Base-by-base conservation (phyloP, 805 yeast species). In the Yarrowia alimentaria region DNA sequence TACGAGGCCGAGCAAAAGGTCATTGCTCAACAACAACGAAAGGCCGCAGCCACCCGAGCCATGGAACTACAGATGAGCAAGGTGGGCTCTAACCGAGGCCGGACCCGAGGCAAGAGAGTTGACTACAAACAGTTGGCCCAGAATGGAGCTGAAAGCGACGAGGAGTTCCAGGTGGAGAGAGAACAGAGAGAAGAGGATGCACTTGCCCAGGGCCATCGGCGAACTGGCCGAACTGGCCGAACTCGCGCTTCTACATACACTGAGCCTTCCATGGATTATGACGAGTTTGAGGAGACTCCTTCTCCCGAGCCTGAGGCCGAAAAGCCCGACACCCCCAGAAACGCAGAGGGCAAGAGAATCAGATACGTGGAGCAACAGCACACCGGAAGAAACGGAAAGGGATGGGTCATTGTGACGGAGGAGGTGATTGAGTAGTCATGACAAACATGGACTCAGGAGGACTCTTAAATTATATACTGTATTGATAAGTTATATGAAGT, bases 381-480 rank as follows among this genome's bases (percentile, higher is more conserved):
- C 0, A 32, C 28, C 3, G 50, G 50, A 4, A 6, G 37, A 9
- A 5, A 32, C 12, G 50, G 50, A 1, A 40, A 40, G 33, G 47
- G 47, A 9, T 40, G 47, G 47, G 47, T 40, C 6, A 26, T 26
- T 28, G 47, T 40, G 11, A 33, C 28, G n/a, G 47, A 40, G 47
- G 47, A 40, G 47, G 47, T 26, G 33, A 19, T 40, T 20, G 47
- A 40, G 32, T 8, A 38, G 24, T 7, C 13, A 11, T 12, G 14
- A 16, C 14, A 14, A 31, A 28, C 18, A n/a, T 10, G 33, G 1
- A 16, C 13, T 8, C 32, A 12, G 5, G 22, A 35, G 42, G 42
- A 35, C 45, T 38, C 45, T 29, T 38, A 38, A 38, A 26, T 38
- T 38, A 38, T 38, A 38, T 38, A 38, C 45, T 35, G 42, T 35